phyloP scores from a whole-genome alignment of 148 eudicot genomes.

The Vaccinium myrtillus region DNA sequence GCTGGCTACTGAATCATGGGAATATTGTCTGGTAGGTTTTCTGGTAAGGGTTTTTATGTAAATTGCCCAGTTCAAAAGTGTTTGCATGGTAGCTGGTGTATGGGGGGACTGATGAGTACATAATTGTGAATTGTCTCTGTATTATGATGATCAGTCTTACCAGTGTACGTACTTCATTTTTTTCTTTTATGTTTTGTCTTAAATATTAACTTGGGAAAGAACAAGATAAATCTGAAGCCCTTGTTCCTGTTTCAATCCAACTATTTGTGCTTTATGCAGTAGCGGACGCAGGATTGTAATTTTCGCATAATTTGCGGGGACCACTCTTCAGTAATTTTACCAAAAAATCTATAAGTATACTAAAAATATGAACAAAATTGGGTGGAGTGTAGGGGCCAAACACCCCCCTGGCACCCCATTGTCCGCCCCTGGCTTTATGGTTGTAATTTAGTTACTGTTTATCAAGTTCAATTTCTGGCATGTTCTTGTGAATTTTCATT shows the following conservation, averaged over 20 bases:
- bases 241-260: not conserved
- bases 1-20: not conserved
- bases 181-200: not conserved
- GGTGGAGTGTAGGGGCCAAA: too few relatives aligned
- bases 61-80: not conserved
- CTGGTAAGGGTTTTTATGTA: slow-evolving; percentile 2
- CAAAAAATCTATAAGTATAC: too few relatives aligned
- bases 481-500: too few relatives aligned
- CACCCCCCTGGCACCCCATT: too few relatives aligned
- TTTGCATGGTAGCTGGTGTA: not conserved
- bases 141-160: not conserved
- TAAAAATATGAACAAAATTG: too few relatives aligned
- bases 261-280: not conserved
- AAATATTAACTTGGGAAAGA: not conserved
- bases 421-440: too few relatives aligned
- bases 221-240: not conserved
- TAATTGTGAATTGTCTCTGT: not conserved
- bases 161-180: not conserved
- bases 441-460: not conserved
- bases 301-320: too few relatives aligned
- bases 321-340: too few relatives aligned
- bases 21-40: not conserved
- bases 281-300: too few relatives aligned
- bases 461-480: not conserved
- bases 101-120: not conserved